Evolutionary conservation across 1,284 basidiomycete genomes (phyloP).

Genomic region (Ganoderma leucocontextum): DNA sequence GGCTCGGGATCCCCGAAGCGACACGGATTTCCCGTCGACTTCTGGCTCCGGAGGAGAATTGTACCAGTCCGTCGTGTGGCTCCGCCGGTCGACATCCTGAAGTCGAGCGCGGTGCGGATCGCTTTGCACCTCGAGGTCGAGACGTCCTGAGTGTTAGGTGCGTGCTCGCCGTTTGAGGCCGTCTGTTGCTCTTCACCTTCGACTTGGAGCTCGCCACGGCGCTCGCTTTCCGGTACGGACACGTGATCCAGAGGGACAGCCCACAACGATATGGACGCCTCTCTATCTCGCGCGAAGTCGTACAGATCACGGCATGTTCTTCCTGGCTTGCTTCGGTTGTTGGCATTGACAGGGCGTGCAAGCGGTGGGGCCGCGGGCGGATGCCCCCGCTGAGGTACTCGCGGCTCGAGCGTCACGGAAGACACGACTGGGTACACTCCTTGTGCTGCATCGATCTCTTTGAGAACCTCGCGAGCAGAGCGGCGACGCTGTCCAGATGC

Average conservation of each 20-base stretch:
- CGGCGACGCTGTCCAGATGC: neutral
- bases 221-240: neutral
- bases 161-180: neutral
- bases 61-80: conserved; percentile 7
- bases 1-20: neutral
- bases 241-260: conserved; percentile 3
- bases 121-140: neutral
- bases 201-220: neutral
- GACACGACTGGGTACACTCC: conserved; percentile 8
- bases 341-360: neutral
- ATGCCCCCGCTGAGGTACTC: neutral
- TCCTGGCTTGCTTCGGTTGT: neutral
- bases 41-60: neutral
- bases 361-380: neutral
- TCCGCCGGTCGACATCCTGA: neutral
- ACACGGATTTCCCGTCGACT: neutral
- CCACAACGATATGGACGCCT: conserved; percentile 14
- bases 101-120: conserved; percentile 18
- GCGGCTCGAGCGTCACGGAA: too few relatives aligned
- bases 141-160: neutral
- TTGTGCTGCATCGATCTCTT: neutral
- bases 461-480: neutral
- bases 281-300: neutral
- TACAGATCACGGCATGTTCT: neutral
- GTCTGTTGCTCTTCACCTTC: neutral